Evolutionary conservation across 371 early-diverging fungal species (phyloP).

Genomic region (Mucor irregularis): DNA sequence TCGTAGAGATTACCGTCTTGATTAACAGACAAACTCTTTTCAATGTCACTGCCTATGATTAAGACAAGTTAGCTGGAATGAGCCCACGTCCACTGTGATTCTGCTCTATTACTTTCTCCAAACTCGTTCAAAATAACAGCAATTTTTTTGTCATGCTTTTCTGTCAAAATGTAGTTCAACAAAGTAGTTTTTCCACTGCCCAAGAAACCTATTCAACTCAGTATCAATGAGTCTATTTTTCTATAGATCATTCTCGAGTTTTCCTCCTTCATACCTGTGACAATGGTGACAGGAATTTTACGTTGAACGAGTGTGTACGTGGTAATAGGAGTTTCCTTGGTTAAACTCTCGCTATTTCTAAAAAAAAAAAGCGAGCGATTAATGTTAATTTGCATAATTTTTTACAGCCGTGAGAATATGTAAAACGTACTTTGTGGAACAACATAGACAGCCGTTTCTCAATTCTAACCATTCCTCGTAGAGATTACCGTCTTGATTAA

Average conservation of each 20-base stretch:
- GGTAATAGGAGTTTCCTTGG: background rate
- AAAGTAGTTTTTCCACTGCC: constrained; percentile 97
- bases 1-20: constrained; percentile 82
- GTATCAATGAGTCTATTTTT: background rate
- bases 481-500: constrained; percentile 76
- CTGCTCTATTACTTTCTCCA: constrained; percentile 62
- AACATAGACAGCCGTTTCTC: constrained; percentile 96
- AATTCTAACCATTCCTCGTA: constrained; percentile 97
- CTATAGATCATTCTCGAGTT: too few relatives aligned
- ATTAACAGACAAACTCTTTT: constrained; percentile 84
- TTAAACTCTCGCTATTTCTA: background rate
- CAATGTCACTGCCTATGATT: constrained; percentile 82
- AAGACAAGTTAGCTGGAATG: background rate
- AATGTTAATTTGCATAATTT: too few relatives aligned
- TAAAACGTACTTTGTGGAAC: constrained; percentile 89
- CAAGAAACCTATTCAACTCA: constrained; percentile 60
- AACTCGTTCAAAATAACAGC: constrained; percentile 94
- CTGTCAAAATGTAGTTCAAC: constrained; percentile 86
- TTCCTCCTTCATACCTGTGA: constrained; percentile 28
- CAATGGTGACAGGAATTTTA: constrained; percentile 73
- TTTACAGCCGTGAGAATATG: too few relatives aligned
- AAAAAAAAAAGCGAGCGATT: too few relatives aligned
- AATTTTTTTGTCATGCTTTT: constrained; percentile 89
- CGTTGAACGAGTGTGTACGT: background rate
- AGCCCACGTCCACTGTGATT: background rate